phyloP scores from a whole-genome alignment of 192 early-diverging fungal species.

The Coemansia sp. region DNA sequence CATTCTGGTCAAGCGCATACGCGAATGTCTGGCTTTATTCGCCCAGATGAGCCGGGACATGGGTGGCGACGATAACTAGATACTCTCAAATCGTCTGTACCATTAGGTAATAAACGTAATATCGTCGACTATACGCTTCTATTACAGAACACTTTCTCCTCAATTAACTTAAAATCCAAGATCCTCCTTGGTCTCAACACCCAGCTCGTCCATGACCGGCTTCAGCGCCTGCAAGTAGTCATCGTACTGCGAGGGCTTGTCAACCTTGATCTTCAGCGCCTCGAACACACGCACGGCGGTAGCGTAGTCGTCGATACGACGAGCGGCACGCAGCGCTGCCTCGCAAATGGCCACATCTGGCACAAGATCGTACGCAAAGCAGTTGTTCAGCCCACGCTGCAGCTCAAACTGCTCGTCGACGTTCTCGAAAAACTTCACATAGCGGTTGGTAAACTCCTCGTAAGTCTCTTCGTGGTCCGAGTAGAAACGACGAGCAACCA shows the following conservation, averaged over 20 bases:
- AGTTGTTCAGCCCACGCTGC: slow-evolving; percentile 96
- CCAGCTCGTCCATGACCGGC: slow-evolving; percentile 84
- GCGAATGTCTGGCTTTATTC: slow-evolving; percentile 31
- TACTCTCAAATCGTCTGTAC: neutral
- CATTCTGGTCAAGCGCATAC: slow-evolving; percentile 42
- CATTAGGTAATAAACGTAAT: no score
- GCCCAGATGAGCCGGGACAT: slow-evolving; percentile 26
- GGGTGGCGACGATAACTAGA: neutral
- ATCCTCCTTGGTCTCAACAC: slow-evolving; percentile 85
- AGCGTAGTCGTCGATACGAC: slow-evolving; percentile 91
- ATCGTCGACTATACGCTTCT: slow-evolving; percentile 11
- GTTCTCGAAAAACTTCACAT: slow-evolving; percentile 78
- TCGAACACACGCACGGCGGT: slow-evolving; percentile 94
- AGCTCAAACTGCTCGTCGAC: slow-evolving; percentile 96
- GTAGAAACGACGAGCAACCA: slow-evolving; percentile 61
- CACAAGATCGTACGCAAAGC: slow-evolving; percentile 93
- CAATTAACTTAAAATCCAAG: slow-evolving; percentile 63
- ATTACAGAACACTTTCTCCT: slow-evolving; percentile 2
- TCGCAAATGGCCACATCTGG: slow-evolving; percentile 86
- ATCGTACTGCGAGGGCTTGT: slow-evolving; percentile 82
- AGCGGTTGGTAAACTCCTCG: slow-evolving; percentile 76
- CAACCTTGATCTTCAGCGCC: slow-evolving; percentile 86
- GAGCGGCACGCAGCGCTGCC: slow-evolving; percentile 84
- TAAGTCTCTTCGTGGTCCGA: slow-evolving; percentile 75
- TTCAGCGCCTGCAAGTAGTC: slow-evolving; percentile 86